phyloP scores from a whole-genome alignment of 2,329 filamentous ascomycete genomes.

The Microdochium paspali region DNA sequence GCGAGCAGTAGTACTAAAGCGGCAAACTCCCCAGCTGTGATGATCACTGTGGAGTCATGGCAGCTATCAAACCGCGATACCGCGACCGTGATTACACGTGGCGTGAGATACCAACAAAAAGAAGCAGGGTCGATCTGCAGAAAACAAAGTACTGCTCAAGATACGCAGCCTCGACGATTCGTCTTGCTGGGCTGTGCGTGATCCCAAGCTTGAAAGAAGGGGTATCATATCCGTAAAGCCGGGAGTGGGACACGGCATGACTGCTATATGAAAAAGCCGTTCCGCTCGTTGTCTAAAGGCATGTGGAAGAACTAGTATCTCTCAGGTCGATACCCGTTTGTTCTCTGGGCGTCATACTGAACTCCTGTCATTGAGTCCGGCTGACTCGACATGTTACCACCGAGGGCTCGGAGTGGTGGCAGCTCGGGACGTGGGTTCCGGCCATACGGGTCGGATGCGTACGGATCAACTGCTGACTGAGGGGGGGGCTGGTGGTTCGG shows the following conservation, averaged over 20 bases:
- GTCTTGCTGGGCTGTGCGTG: not conserved
- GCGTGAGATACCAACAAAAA: too few relatives aligned
- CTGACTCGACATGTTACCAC: slow-evolving; percentile 27
- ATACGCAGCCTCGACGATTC: too few relatives aligned
- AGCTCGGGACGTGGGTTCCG: slow-evolving; percentile 34
- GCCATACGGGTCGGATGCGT: slow-evolving; percentile 17
- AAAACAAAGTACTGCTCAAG: too few relatives aligned
- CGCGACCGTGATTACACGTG: too few relatives aligned
- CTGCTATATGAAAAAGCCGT: not conserved
- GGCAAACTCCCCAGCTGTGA: too few relatives aligned
- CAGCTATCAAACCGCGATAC: too few relatives aligned
- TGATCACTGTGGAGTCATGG: too few relatives aligned
- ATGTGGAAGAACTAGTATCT: too few relatives aligned
- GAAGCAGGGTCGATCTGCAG: too few relatives aligned
- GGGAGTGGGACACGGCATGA: not conserved
- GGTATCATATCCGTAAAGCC: not conserved
- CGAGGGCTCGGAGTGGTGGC: slow-evolving; percentile 46
- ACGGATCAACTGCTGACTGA: slow-evolving; percentile 18
- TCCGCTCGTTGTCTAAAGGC: too few relatives aligned
- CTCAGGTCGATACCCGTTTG: slow-evolving; percentile 34
- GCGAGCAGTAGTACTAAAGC: too few relatives aligned
- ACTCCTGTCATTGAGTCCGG: slow-evolving; percentile 59
- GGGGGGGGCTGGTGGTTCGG: slow-evolving; percentile 13
- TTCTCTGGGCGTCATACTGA: slow-evolving; percentile 45
- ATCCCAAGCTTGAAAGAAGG: not conserved